Evolutionary conservation across 1,139 yeast species (phyloP), one percentile per base, ranked within the genome.

Genomic region (Protomyces arabidopsidicola): DNA sequence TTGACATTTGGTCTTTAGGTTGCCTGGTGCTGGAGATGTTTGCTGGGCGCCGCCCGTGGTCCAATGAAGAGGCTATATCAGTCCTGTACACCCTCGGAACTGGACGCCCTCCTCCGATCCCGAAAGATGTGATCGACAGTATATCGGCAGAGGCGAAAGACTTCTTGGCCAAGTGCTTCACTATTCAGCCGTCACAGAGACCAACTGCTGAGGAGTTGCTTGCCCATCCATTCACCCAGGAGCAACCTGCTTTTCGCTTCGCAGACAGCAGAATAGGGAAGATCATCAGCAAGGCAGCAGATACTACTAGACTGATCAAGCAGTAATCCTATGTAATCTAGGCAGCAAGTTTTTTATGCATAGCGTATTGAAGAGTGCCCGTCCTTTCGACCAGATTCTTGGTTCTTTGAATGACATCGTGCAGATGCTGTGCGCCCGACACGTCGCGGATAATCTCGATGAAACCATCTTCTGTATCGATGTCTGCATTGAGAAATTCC

Each of bases 1-100:
- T 95, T 45, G 81, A 78, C 65, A 75, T 81, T 6, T 75, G 87
- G 86, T 73, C 98, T 0, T 77, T 93, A 31, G 99, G 99, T 0
- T 95, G 99, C 78, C 97, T 93, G 53, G 95, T 95, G 14, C 75
- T 95, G 63, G 98, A 95, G 75, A 93, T 95, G 98, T 81, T 84
- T 65, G 84, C 83, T 60, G 99, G 81, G 10, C 70, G 81, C 20
- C 71, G 81, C 36, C 81, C 81, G 1, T 78, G 81, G 81, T 77
- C 81, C 3, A 78, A 79, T 3, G 81, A 78, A 62, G 87, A 85
- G 70, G 81, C 81, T 1, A 75, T 78, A 65, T 81, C 81, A 2
- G 81, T 81, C n/a, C 78, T 78, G 80, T 78, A 77, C 71, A 79
- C 62, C 34, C 81, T 87, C 77, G 82, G 98, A 78, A 75, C 88